Percentiles rank a stretch among this genome's conserved stretches.
These are phyloP conservation scores for Solanum pennellii DNA, from an alignment of 257 asterid species.

Conservation along the genomic window DNA sequence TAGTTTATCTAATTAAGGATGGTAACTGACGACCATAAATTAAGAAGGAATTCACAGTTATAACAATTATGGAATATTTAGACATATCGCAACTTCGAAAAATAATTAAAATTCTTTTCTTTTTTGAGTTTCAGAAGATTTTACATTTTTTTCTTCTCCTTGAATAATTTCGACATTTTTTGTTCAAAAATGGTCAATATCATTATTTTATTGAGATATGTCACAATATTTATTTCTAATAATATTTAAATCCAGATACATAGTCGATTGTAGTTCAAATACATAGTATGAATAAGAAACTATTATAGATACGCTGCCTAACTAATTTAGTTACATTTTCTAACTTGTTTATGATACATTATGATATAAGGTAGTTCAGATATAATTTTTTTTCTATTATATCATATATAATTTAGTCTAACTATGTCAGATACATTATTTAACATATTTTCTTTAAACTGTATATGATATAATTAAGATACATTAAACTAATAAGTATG, in stretches of 20 bases:
- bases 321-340: neutral
- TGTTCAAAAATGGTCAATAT: neutral
- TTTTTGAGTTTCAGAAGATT: neutral
- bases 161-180: too few relatives aligned
- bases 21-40: neutral
- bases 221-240: neutral
- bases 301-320: neutral
- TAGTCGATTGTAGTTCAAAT: neutral
- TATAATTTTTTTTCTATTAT: neutral
- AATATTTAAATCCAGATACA: too few relatives aligned
- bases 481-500: too few relatives aligned
- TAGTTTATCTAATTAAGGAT: neutral
- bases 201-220: neutral
- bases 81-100: neutral
- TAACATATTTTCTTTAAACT: neutral
- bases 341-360: neutral
- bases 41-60: neutral
- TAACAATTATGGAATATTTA: neutral
- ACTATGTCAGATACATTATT: neutral
- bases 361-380: neutral
- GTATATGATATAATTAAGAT: neutral
- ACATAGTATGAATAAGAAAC: too few relatives aligned
- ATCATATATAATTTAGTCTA: neutral
- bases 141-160: neutral
- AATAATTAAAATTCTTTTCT: too few relatives aligned